Evolutionary conservation across 768 basidiomycete genomes (phyloP).

Genomic region (Leccinum incarnatum): DNA sequence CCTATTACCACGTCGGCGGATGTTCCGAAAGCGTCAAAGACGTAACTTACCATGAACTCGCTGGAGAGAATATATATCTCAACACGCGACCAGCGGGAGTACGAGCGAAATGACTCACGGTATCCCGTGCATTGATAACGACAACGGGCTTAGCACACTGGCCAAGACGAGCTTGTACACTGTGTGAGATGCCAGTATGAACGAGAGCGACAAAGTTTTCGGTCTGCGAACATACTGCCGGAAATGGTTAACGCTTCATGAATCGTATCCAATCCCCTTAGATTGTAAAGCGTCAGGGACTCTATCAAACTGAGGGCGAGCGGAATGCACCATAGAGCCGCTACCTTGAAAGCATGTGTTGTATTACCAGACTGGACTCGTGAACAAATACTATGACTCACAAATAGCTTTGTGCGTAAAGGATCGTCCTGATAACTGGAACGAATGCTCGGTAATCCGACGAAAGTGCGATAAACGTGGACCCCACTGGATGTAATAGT

Average conservation of each 20-base stretch:
- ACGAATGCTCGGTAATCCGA: neutral
- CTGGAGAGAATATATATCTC: neutral
- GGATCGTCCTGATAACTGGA: conserved; percentile 11
- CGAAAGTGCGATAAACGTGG: neutral
- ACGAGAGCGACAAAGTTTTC: neutral
- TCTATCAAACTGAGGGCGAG: neutral
- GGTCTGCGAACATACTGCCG: conserved; percentile 5
- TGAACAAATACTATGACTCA: conserved; percentile 1
- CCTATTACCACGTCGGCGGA: neutral
- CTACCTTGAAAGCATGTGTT: conserved; percentile 2
- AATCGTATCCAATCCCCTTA: conserved; percentile 9
- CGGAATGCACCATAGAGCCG: conserved; percentile 5
- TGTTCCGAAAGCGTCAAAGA: neutral
- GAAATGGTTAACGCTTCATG: conserved; percentile 9
- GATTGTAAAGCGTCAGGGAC: neutral
- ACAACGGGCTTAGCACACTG: neutral
- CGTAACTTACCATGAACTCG: conserved; percentile 7
- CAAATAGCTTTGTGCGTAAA: conserved; percentile 3
- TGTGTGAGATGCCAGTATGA: neutral
- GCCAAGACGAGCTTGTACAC: conserved; percentile 9
- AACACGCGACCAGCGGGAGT: neutral
- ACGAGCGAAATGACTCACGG: conserved; percentile 5
- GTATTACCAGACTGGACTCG: neutral
- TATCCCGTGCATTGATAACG: neutral
- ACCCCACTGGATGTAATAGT: conserved; percentile 1